These are phyloP conservation scores for Leishmania major DNA, from an alignment of 208 protist species.

Conservation along the genomic window DNA sequence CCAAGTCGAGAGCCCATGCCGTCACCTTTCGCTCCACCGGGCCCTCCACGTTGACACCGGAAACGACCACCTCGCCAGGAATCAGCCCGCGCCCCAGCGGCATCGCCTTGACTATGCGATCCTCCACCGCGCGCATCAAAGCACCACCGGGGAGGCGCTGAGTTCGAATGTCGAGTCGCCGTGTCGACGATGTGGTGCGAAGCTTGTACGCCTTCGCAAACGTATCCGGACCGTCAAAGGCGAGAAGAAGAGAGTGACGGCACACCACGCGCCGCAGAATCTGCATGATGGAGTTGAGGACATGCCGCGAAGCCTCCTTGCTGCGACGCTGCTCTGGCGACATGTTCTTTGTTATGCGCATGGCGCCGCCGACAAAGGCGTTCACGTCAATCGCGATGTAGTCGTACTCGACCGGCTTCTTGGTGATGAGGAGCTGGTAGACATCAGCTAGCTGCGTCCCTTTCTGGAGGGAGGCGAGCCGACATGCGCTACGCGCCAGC, in stretches of 20 bases:
- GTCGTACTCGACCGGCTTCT: conserved; percentile 84
- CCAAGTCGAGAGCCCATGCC: conserved; percentile 87
- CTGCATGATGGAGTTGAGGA: conserved; percentile 66
- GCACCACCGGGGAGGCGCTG: conserved; percentile 64
- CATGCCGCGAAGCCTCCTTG: conserved; percentile 68
- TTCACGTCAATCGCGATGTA: conserved; percentile 81
- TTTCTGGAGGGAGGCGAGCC: conserved; percentile 17
- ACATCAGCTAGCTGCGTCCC: conserved; percentile 49
- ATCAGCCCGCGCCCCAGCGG: conserved; percentile 49
- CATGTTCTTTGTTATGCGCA: conserved; percentile 66
- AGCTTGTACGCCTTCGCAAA: conserved; percentile 53
- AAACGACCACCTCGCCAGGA: conserved; percentile 71
- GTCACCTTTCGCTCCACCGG: conserved; percentile 83
- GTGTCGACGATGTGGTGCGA: conserved; percentile 36
- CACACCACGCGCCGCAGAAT: conserved; percentile 64
- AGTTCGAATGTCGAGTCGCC: conserved; percentile 51
- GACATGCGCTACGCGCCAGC: conserved; percentile 4
- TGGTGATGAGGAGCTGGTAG: conserved; percentile 73
- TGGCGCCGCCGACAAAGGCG: conserved; percentile 58
- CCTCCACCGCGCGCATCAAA: conserved; percentile 80
- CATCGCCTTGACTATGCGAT: conserved; percentile 76
- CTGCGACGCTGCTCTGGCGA: conserved; percentile 60
- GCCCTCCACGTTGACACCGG: conserved; percentile 66
- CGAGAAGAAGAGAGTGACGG: conserved; percentile 59
- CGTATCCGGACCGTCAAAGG: conserved; percentile 74